A percentile compares a stretch with the other conserved stretches of the same genome.
Conservation (phyloP, 2,329 filamentous ascomycete genomes). For the Penicillium brevicompactum region DNA sequence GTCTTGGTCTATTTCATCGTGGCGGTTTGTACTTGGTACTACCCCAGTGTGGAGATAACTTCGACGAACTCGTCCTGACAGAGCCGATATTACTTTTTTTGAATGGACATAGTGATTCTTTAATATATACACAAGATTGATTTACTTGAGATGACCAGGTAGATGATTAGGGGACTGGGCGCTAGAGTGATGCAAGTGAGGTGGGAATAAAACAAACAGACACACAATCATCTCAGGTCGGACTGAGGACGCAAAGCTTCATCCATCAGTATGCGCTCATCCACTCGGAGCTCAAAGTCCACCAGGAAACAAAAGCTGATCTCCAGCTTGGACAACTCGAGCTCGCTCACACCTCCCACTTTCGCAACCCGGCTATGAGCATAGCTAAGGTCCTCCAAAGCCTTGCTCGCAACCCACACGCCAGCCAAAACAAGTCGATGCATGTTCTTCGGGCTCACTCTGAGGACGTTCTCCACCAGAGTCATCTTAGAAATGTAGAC, state of each 20-base stretch:
- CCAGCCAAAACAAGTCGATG: conserved; percentile 84
- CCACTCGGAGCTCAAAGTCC: conserved; percentile 77
- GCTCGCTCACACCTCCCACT: conserved; percentile 83
- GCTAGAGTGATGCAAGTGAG: background rate
- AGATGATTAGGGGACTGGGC: no score
- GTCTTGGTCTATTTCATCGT: conserved; percentile 67
- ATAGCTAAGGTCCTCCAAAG: conserved; percentile 89
- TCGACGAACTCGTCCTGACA: conserved; percentile 21
- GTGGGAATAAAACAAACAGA: background rate
- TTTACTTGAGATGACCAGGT: no score
- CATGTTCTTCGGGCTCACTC: conserved; percentile 79
- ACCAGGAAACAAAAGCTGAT: conserved; percentile 85
- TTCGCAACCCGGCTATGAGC: conserved; percentile 80
- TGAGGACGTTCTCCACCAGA: conserved; percentile 74
- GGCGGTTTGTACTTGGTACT: conserved; percentile 63
- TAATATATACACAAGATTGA: background rate
- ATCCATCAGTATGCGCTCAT: conserved; percentile 55
- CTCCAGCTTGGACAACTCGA: conserved; percentile 80
- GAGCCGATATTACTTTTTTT: background rate
- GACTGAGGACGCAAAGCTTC: conserved; percentile 39
- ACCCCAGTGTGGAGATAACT: conserved; percentile 53
- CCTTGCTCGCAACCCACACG: conserved; percentile 87
- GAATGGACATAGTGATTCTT: background rate
- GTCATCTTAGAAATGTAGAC: conserved; percentile 84
- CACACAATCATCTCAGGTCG: background rate